phyloP scores from a whole-genome alignment of 73 alveolate genomes.

The Paramecium pentaurelia region DNA sequence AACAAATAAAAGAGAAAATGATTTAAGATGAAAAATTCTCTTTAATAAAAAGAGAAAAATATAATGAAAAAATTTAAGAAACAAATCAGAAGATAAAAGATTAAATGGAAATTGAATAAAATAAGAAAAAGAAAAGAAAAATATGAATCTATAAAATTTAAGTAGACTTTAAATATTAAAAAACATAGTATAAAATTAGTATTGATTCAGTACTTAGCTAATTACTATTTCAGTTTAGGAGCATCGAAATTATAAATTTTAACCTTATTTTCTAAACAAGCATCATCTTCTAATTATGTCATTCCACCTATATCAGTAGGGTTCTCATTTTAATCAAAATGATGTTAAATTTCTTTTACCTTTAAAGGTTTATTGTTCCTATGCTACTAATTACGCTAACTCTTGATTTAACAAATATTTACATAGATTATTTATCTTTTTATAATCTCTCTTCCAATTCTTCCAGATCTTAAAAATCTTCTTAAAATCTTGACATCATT shows the following conservation, averaged over 20 bases:
- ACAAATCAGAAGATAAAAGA: background rate
- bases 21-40: background rate
- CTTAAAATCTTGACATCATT: background rate
- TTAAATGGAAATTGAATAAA: background rate
- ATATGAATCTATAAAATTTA: background rate
- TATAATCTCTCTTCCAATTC: background rate
- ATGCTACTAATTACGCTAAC: background rate
- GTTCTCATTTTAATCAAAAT: background rate
- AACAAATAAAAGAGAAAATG: background rate
- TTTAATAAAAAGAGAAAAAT: background rate
- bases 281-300: conserved; percentile 1
- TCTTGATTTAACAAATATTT: background rate
- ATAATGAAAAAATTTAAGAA: background rate
- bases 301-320: background rate
- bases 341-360: background rate
- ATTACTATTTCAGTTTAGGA: background rate
- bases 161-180: background rate
- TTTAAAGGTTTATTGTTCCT: background rate
- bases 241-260: background rate
- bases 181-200: background rate
- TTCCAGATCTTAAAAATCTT: conserved; percentile 42
- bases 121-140: conserved; percentile 3
- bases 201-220: background rate
- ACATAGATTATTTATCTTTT: conserved; percentile 22
- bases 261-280: background rate